These are phyloP conservation scores for Gossypium gossypioides DNA, from an alignment of 441 rosid genomes.

Conservation along the genomic window DNA sequence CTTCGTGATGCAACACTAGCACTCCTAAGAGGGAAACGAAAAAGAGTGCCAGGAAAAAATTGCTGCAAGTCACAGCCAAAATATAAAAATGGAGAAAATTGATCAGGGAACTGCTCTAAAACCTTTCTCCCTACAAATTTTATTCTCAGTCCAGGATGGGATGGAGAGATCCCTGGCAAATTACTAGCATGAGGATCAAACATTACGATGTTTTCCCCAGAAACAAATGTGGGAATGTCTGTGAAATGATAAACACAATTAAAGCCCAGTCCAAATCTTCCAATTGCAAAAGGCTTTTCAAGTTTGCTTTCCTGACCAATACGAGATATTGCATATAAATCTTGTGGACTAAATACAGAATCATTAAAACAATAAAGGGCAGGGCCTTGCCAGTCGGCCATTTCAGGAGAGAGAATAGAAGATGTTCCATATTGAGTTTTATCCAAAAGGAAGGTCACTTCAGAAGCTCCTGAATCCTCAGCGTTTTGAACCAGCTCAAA, in stretches of 20 bases:
- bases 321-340: constrained; percentile 94
- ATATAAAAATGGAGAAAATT: constrained; percentile 86
- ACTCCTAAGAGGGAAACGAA: constrained; percentile 93
- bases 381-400: constrained; percentile 99
- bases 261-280: constrained; percentile 96
- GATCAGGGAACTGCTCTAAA: constrained; percentile 96
- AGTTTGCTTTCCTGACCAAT: constrained; percentile 99
- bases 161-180: constrained; percentile 96
- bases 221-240: constrained; percentile 87
- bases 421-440: constrained; percentile 94
- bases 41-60: constrained; percentile 86
- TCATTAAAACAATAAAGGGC: constrained; percentile 94
- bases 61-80: constrained; percentile 91
- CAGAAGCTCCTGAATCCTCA: constrained; percentile 97
- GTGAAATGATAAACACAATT: constrained; percentile 98
- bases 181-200: constrained; percentile 96
- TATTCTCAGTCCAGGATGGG: constrained; percentile 96
- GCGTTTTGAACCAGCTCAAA: constrained; percentile 97
- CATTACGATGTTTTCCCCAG: constrained; percentile 96
- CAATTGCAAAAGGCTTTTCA: constrained; percentile 94
- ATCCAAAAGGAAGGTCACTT: constrained; percentile 87
- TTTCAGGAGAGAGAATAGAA: constrained; percentile 95
- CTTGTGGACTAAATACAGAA: constrained; percentile 90
- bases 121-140: constrained; percentile 81
- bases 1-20: constrained; percentile 65